Conservation (phyloP, 805 yeast genomes). For the Lipomyces japonicus region DNA sequence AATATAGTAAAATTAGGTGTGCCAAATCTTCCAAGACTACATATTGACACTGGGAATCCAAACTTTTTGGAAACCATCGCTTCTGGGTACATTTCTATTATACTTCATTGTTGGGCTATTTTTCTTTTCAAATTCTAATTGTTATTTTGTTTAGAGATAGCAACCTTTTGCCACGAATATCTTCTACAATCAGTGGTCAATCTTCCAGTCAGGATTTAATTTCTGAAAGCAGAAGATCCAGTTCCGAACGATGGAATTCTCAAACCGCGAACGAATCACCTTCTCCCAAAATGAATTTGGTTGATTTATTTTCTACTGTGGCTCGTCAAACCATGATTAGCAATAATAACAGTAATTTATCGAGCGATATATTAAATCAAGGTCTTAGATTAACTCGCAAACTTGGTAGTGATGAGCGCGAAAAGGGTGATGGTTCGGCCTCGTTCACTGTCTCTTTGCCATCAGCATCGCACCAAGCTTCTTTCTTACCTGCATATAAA, state of each 20-base stretch:
- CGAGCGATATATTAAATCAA: conserved; percentile 15
- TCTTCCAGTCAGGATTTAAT: conserved; percentile 13
- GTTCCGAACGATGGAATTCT: conserved; percentile 1
- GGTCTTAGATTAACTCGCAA: conserved; percentile 4
- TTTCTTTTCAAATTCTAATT: background rate
- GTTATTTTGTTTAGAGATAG: conserved; percentile 5
- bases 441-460: conserved; percentile 23
- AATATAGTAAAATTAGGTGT: background rate
- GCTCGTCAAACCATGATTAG: conserved; percentile 26
- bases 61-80: conserved; percentile 1
- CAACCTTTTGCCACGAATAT: conserved; percentile 12
- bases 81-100: conserved; percentile 7
- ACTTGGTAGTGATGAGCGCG: conserved; percentile 7
- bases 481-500: background rate
- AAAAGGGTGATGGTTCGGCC: conserved; percentile 6
- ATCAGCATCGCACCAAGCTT: conserved; percentile 2
- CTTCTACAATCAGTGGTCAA: conserved; percentile 21
- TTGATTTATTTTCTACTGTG: conserved; percentile 24
- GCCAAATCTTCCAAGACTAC: conserved; percentile 2
- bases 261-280: conserved; percentile 10
- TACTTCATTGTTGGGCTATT: background rate
- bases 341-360: too few species aligned
- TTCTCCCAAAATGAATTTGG: conserved; percentile 23
- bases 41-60: conserved; percentile 6
- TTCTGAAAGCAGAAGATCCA: conserved; percentile 7